These are phyloP conservation scores for Ogataea paraovalis DNA, from an alignment of 805 yeast species.

Conservation along the genomic window DNA sequence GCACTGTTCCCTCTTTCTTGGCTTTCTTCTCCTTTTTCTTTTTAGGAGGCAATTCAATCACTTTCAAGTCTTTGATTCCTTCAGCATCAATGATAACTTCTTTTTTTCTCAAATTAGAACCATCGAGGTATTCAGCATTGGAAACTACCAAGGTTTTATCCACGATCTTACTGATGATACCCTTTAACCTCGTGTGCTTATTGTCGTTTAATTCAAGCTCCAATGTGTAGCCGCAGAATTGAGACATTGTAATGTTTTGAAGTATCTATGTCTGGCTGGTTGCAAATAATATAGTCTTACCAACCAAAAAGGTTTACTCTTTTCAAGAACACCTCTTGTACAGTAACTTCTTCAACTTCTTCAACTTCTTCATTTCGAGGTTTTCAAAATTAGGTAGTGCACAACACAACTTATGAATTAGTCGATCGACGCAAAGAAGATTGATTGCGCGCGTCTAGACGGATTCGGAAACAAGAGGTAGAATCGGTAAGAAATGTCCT, in stretches of 20 bases:
- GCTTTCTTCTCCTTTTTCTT: conserved; percentile 24
- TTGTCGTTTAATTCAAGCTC: conserved; percentile 41
- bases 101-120: conserved; percentile 20
- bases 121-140: conserved; percentile 30
- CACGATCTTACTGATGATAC: conserved; percentile 22
- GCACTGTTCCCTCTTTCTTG: conserved; percentile 5
- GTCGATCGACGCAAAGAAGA: background rate
- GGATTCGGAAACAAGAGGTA: too few relatives aligned
- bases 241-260: conserved; percentile 23
- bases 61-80: conserved; percentile 51
- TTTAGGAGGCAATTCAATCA: conserved; percentile 46
- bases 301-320: too few relatives aligned
- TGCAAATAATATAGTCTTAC: background rate
- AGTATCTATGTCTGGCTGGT: too few relatives aligned
- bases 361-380: too few relatives aligned
- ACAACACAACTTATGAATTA: background rate
- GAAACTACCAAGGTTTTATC: conserved; percentile 25
- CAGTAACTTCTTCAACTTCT: too few relatives aligned
- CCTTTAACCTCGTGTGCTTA: conserved; percentile 19
- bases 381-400: too few relatives aligned
- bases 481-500: too few relatives aligned
- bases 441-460: background rate
- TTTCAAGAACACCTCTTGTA: too few relatives aligned
- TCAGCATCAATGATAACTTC: conserved; percentile 30
- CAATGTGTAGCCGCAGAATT: conserved; percentile 45